Percentiles rank a stretch among this genome's conserved stretches.
Conservation (phyloP, 2,329 filamentous ascomycete species). For the Aphanocladium album region DNA sequence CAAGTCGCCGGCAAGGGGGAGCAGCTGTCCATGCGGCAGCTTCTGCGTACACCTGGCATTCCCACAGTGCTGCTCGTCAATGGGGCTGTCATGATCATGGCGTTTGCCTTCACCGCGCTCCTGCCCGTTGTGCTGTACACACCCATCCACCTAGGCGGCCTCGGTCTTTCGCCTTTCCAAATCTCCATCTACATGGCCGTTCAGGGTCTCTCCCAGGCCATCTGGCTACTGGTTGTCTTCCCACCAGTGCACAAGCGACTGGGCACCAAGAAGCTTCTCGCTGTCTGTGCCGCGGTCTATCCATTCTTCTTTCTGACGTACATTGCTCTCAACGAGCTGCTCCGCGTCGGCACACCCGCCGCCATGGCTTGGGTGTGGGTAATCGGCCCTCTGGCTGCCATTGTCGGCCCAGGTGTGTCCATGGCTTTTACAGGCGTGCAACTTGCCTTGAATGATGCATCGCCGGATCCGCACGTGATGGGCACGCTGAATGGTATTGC, state of each 20-base stretch:
- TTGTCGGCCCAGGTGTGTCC: slow-evolving; percentile 55
- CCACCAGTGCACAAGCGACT: slow-evolving; percentile 60
- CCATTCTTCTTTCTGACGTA: slow-evolving; percentile 59
- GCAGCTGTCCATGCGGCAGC: slow-evolving; percentile 25
- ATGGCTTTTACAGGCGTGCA: slow-evolving; percentile 70
- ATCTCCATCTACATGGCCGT: slow-evolving; percentile 64
- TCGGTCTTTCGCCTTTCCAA: slow-evolving; percentile 54
- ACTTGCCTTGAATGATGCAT: slow-evolving; percentile 69
- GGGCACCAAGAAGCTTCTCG: slow-evolving; percentile 63
- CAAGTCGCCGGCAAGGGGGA: neutral
- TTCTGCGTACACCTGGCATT: slow-evolving; percentile 61
- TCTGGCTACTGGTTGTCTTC: slow-evolving; percentile 68
- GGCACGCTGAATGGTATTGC: slow-evolving; percentile 64
- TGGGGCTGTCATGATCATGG: slow-evolving; percentile 62
- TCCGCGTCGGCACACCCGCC: slow-evolving; percentile 31
- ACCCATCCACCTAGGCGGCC: slow-evolving; percentile 56
- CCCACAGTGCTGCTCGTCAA: slow-evolving; percentile 61
- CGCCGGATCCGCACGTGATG: slow-evolving; percentile 58
- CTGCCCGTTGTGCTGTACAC: slow-evolving; percentile 66
- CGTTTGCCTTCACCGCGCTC: slow-evolving; percentile 67
- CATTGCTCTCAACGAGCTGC: slow-evolving; percentile 49
- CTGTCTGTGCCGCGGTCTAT: slow-evolving; percentile 48
- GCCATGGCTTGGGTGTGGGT: slow-evolving; percentile 52
- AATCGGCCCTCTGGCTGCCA: slow-evolving; percentile 32
- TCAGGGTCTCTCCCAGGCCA: slow-evolving; percentile 60